phyloP scores from a whole-genome alignment of 2,329 filamentous ascomycete genomes.

The Neoascochyta sp. region DNA sequence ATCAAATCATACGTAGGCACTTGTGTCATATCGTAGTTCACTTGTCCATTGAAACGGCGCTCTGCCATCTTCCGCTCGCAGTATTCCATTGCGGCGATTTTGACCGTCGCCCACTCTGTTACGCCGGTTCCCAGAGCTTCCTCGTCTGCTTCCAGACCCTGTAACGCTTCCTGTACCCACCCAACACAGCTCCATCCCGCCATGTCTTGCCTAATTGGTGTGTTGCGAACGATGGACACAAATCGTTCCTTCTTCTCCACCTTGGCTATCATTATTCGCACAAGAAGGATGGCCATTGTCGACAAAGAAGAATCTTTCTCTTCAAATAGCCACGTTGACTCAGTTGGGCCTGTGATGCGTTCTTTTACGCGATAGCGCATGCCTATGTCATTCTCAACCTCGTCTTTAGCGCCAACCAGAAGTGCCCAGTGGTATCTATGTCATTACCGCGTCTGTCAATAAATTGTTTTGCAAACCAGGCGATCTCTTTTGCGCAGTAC shows the following conservation, averaged over 20 bases:
- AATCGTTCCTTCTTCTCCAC: slow-evolving; percentile 5
- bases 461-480: background rate
- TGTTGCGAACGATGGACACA: slow-evolving; percentile 2
- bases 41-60: slow-evolving; percentile 42
- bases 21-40: slow-evolving; percentile 27
- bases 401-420: slow-evolving; percentile 3
- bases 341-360: slow-evolving; percentile 4
- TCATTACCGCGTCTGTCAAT: slow-evolving; percentile 2
- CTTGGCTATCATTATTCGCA: slow-evolving; percentile 10
- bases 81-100: slow-evolving; percentile 40
- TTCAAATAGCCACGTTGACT: slow-evolving; percentile 5
- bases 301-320: slow-evolving; percentile 5
- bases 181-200: slow-evolving; percentile 43
- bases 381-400: slow-evolving; percentile 2
- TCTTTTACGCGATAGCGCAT: slow-evolving; percentile 7
- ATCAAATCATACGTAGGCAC: slow-evolving; percentile 39
- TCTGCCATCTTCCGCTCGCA: slow-evolving; percentile 40
- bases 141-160: slow-evolving; percentile 23
- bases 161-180: slow-evolving; percentile 45
- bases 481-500: slow-evolving; percentile 1
- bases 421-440: slow-evolving; percentile 5
- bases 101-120: slow-evolving; percentile 21
- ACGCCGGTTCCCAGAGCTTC: slow-evolving; percentile 33
- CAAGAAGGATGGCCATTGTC: slow-evolving; percentile 6
- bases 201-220: slow-evolving; percentile 19